These are phyloP conservation scores for Pelargonium cotyledonis DNA, from an alignment of 441 rosid species.

Conservation along the genomic window DNA sequence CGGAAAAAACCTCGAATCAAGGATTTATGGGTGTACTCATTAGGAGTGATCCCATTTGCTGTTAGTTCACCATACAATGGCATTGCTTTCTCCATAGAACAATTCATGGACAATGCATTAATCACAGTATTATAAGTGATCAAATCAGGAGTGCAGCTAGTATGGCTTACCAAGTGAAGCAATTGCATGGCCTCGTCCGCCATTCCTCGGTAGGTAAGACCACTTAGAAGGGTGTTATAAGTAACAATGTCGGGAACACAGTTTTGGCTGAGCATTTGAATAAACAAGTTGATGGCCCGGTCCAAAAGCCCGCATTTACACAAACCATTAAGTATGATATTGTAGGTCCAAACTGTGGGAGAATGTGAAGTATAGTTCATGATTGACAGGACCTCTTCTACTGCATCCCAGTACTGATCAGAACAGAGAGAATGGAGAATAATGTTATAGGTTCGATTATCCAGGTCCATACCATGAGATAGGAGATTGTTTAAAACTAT, in stretches of 20 bases:
- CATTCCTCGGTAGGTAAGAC: constrained; percentile 61
- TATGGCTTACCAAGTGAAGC: constrained; percentile 35
- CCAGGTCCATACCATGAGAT: constrained; percentile 60
- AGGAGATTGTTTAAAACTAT: constrained; percentile 43
- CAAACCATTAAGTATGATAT: constrained; percentile 68
- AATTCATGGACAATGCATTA: constrained; percentile 50
- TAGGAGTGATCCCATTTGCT: constrained; percentile 49
- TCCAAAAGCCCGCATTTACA: constrained; percentile 60
- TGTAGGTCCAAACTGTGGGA: constrained; percentile 65
- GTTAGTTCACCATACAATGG: constrained; percentile 45
- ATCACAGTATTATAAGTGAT: constrained; percentile 69
- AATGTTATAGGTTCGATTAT: constrained; percentile 62
- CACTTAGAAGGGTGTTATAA: constrained; percentile 61
- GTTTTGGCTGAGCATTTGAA: constrained; percentile 48
- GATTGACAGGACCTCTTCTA: constrained; percentile 49
- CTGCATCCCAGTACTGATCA: constrained; percentile 63
- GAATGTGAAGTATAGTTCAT: constrained; percentile 45
- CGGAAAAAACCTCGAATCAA: constrained; percentile 63
- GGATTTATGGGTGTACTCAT: constrained; percentile 64
- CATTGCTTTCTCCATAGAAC: constrained; percentile 48
- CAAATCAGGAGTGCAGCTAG: constrained; percentile 49
- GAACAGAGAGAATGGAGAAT: constrained; percentile 62
- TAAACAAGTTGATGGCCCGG: constrained; percentile 58
- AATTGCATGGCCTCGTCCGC: constrained; percentile 53
- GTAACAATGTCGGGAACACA: constrained; percentile 65